Evolutionary conservation across 2,329 filamentous ascomycete species (phyloP), one percentile per base, ranked within the genome.

Genomic region (Rutstroemia sp.): DNA sequence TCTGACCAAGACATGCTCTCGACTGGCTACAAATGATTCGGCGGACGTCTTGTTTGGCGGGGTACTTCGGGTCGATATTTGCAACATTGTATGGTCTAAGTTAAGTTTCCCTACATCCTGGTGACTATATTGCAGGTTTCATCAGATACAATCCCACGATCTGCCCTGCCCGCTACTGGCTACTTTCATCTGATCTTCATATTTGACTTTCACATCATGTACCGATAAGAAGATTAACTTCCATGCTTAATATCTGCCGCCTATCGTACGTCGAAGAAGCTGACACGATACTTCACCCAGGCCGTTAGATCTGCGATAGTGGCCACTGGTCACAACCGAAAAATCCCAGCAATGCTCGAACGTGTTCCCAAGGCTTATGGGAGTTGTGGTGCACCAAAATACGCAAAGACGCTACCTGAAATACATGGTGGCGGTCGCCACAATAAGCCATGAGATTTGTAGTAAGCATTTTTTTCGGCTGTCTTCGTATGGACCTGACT

Each of bases 401-500:
- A 49, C 48, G 34, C 21, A 37, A 4, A 38, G 16, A 25, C 25
- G 41, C 27, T 18, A n/a, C 41, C 42, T 38, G n/a, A 54, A 42
- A 49, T 34, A 30, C n/a, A 23, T 41, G 37, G 52, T 54, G 52
- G 52, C 52, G 34, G 27, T 41, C 39, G 14, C 44, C 34, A 42
- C 34, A 54, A 42, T 38, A 30, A 49, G 5, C 8, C 23, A 14
- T 34, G 52, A 42, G 37, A 27, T 37, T 37, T 25, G 34, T 49
- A 4, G 19, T 39, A 27, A 23, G 39, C 52, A 54, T 54, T 34
- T 54, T 54, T 30, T 23, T 49, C 52, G 34, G 45, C 9, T 54
- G 12, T 25, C 37, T 14, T 30, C 49, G 34, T 27, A 37, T 38
- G 51, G 42, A 19, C 48, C 23, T 48, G 34, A 25, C 45, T n/a